Percentiles rank a stretch among this genome's conserved stretches.
Conservation (phyloP, 2,329 filamentous ascomycete species). For the Sordariomycetes sp. region DNA sequence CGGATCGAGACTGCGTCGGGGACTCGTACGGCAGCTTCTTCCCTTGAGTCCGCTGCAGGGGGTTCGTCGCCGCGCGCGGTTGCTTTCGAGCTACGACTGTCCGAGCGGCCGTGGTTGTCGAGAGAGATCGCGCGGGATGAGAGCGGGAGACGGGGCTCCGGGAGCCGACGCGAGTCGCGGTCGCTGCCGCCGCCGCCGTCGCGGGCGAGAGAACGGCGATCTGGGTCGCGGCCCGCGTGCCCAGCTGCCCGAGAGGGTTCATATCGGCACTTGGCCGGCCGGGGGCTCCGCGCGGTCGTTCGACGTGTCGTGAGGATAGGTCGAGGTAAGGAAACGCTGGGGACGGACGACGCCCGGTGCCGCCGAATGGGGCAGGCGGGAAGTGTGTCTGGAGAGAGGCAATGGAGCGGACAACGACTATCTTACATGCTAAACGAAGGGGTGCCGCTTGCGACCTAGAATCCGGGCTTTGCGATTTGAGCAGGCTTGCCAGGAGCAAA, state of each 20-base stretch:
- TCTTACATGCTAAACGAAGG: background rate
- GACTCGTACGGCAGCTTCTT: background rate
- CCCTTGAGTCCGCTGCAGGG: background rate
- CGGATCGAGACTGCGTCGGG: background rate
- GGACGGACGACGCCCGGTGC: background rate
- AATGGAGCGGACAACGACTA: background rate
- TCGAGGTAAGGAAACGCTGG: background rate
- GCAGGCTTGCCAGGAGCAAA: background rate
- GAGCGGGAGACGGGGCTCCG: background rate
- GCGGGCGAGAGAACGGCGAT: background rate
- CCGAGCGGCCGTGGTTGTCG: background rate
- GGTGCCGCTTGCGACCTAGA: background rate
- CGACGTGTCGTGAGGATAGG: background rate
- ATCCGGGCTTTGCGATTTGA: background rate
- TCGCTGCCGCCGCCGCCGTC: background rate
- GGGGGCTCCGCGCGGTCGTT: background rate
- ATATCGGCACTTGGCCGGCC: background rate
- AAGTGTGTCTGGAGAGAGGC: background rate
- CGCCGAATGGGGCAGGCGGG: background rate
- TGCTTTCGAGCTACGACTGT: background rate
- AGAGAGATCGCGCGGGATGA: background rate
- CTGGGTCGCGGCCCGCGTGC: background rate
- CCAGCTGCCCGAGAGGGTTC: constrained; percentile 1
- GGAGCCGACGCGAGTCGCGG: background rate
- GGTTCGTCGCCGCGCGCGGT: background rate